Conservation (phyloP, 2,329 filamentous ascomycete species). For the Curvularia verruculosa region DNA sequence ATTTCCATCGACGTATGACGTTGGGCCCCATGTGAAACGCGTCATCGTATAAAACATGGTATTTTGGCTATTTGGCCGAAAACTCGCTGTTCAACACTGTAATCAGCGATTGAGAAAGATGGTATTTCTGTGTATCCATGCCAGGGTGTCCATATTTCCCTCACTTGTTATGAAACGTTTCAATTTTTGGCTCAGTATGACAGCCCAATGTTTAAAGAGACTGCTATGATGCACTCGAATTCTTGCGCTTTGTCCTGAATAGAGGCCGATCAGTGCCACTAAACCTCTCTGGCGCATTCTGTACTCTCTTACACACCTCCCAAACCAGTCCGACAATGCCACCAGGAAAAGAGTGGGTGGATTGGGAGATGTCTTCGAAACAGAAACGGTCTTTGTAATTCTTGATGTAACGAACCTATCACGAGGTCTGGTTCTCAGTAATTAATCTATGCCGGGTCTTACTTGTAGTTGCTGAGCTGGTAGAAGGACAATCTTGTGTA, state of each 20-base stretch:
- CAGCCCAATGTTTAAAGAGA: background rate
- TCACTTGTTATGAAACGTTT: background rate
- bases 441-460: background rate
- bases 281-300: background rate
- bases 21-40: slow-evolving; percentile 10
- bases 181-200: background rate
- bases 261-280: too few species aligned
- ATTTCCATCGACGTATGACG: slow-evolving; percentile 10
- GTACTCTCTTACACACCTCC: background rate
- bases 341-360: background rate
- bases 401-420: too few species aligned
- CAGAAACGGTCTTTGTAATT: too few species aligned
- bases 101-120: background rate
- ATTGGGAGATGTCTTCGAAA: too few species aligned
- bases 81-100: background rate
- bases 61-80: background rate
- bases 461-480: background rate
- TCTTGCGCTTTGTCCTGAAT: too few species aligned
- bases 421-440: too few species aligned
- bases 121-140: background rate
- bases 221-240: background rate
- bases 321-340: background rate
- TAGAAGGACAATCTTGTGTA: background rate
- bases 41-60: slow-evolving; percentile 5
- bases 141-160: background rate